Percentiles rank a stretch among this genome's conserved stretches.
phyloP scores from a whole-genome alignment of 2,329 filamentous ascomycete species.

The Colletotrichum sp. region DNA sequence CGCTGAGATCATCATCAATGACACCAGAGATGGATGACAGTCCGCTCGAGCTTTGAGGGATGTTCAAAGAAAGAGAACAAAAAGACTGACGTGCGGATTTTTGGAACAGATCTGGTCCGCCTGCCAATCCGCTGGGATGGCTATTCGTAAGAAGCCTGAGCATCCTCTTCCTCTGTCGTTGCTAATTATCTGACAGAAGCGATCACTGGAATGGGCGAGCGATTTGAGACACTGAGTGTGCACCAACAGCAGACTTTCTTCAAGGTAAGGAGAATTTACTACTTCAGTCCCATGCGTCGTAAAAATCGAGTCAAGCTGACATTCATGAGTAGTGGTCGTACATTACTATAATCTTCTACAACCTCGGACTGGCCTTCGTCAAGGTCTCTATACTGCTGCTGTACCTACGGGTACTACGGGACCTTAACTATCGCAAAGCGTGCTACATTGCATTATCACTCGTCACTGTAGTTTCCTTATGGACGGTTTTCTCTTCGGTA shows the following conservation, averaged over 20 bases:
- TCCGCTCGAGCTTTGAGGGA: background rate
- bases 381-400: constrained; percentile 30
- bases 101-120: background rate
- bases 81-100: too few relatives aligned
- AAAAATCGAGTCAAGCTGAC: background rate
- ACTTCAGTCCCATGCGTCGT: background rate
- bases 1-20: background rate
- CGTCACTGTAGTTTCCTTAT: constrained; percentile 21
- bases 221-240: background rate
- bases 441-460: constrained; percentile 18
- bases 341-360: constrained; percentile 25
- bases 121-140: background rate
- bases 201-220: background rate
- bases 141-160: background rate
- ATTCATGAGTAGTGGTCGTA: constrained; percentile 9
- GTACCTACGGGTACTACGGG: constrained; percentile 28
- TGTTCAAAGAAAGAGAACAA: fast-evolving
- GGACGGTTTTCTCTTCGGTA: constrained; percentile 19
- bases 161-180: too few relatives aligned
- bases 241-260: constrained; percentile 9
- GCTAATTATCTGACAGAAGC: background rate
- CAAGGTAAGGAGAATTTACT: background rate
- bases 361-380: constrained; percentile 24
- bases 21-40: fast-evolving
- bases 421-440: constrained; percentile 25